A percentile compares a stretch with the other conserved stretches of the same genome.
phyloP scores from a whole-genome alignment of 208 protist genomes.

The Leishmania tarentolae region DNA sequence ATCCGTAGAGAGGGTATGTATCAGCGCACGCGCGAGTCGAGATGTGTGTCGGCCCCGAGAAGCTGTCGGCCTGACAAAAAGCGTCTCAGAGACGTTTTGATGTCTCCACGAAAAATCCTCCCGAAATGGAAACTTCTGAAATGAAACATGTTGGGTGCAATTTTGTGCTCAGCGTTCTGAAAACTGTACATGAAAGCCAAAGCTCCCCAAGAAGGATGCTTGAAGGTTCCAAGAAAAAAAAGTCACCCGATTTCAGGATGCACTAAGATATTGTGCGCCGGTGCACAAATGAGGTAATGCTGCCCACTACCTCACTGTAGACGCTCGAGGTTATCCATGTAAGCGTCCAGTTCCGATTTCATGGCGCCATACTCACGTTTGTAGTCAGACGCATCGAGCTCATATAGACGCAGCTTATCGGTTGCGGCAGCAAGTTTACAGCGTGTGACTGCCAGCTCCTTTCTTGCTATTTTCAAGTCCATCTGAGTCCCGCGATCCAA shows the following conservation, averaged over 20 bases:
- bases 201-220: not conserved
- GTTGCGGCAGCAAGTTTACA: constrained; percentile 40
- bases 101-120: not conserved
- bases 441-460: constrained; percentile 49
- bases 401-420: constrained; percentile 78
- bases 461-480: constrained; percentile 57
- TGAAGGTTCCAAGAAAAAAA: not conserved
- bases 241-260: not conserved
- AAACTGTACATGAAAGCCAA: constrained; percentile 7
- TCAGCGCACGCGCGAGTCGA: not conserved
- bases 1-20: not conserved
- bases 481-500: constrained; percentile 52
- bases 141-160: not conserved
- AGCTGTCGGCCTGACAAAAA: not conserved
- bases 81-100: not conserved
- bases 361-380: constrained; percentile 68
- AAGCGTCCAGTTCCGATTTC: constrained; percentile 67
- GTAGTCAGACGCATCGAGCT: constrained; percentile 75
- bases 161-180: not conserved
- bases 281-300: not conserved
- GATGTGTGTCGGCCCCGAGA: not conserved
- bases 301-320: constrained; percentile 4
- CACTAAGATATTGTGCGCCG: not conserved
- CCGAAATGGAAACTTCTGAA: constrained; percentile 1
- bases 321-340: constrained; percentile 42